Evolutionary conservation across 2,329 filamentous ascomycete species (phyloP), one percentile per base, ranked within the genome.

Genomic region (Sphaerulina musiva): DNA sequence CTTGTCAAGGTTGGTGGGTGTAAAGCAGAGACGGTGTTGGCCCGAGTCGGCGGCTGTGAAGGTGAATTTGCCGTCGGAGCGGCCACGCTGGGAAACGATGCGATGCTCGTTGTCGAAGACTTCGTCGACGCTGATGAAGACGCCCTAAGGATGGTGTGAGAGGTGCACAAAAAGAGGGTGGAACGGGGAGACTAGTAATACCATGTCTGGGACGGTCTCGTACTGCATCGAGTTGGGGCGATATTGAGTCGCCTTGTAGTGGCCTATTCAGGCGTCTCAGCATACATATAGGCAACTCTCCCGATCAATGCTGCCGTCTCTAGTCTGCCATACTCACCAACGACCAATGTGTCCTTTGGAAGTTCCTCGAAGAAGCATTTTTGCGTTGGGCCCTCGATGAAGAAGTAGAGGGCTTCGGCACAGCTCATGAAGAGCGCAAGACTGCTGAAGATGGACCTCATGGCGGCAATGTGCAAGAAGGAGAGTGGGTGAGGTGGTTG

Each of bases 281-380:
- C 41, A 40, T 53, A 40, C 23, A 42, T 34, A 23, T 52, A 34
- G 26, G 44, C 17, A 26, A 11, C 36, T 43, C 12, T 46, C 43
- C 10, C 46, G 9, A 23, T 40, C 40, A 17, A 14, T 17, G 12
- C 40, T 29, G 11, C 46, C 32, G 14, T 36, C 26, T 31, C 40
- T 14, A 26, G 26, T 29, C 26, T 29, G 26, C 26, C 26, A 6
- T 7, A 29, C 81, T 58, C 77, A 85, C 83, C 93, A 56, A 96
- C 91, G 53, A 98, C 92, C 55, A 98, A 77, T 11, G 93, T 97
- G 73, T 95, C 92, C 78, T 97, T 96, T 62, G 93, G 91, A 56
- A 98, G 81, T 74, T 97, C 92, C 77, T 98, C 93, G 76, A 87
- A 95, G 83, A 98, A 98, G 76, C 93, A 98, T 76, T 95, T 96